Evolutionary conservation across 1,284 basidiomycete genomes (phyloP), one percentile per base, ranked within the genome.

Genomic region (Ustilago cynodontis): DNA sequence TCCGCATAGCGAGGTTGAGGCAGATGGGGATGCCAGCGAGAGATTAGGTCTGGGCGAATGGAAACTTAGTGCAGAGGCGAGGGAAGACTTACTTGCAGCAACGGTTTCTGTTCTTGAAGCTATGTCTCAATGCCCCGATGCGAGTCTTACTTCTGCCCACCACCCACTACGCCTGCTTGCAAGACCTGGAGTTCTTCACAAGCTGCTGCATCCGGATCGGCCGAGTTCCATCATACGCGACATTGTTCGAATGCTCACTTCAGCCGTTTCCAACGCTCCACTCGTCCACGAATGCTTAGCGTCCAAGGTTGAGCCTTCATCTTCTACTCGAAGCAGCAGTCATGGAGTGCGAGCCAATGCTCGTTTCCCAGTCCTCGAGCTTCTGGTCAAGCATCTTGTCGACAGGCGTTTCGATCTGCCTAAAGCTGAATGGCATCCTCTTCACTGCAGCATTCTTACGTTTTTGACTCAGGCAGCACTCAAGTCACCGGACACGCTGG

Each of bases 301-400:
- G 2, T 54, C 69, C 20, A 74, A 65, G 28, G 33, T 55, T 0
- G 58, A 64, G 7, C 10, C 28, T 8, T 41, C 39, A 11, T 14
- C 9, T n/a, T 24, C 35, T 11, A 52, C 55, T 7, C 55, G 59
- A 3, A 41, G 51, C 20, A 33, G 16, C 5, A 41, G 20, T 20
- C 58, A 55, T 29, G 63, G 52, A 35, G 37, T 31, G 10, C 62
- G 62, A 29, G 65, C 59, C 43, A 63, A 65, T 31, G 61, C 55
- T 13, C 59, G 63, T n/a, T 82, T 82, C 28, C 76, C 80, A 9
- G 63, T 82, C 26, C 53, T 82, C 6, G 80, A 82, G 52, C 50
- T 79, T 8, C 57, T 82, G 2, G 72, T 79, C 33, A 80, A 80
- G 65, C 78, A 82, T 55, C 56, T 82, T 33, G 78, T 82, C 11